Percentiles rank a stretch among this genome's conserved stretches.
Conservation (phyloP, 345 rosid species). For the Acer saccharum region DNA sequence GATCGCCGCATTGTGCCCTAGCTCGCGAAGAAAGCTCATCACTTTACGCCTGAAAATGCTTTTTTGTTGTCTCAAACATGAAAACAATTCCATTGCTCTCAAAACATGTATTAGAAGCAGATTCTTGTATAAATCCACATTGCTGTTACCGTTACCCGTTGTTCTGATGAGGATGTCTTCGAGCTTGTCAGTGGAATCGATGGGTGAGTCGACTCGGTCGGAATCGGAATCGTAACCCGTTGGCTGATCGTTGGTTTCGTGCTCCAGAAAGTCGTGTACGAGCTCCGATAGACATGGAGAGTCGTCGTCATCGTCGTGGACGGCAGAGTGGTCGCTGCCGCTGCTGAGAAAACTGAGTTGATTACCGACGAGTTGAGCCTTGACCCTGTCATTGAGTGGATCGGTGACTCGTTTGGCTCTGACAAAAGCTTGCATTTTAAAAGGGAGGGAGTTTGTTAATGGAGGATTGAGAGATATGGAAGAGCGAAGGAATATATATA, state of each 20-base stretch:
- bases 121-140: constrained; percentile 48
- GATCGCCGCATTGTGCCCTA: constrained; percentile 86
- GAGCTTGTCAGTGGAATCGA: constrained; percentile 36
- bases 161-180: constrained; percentile 31
- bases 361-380: constrained; percentile 57
- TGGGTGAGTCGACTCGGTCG: constrained; percentile 32
- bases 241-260: constrained; percentile 17
- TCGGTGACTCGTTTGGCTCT: constrained; percentile 59
- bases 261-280: constrained; percentile 73
- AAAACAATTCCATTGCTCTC: constrained; percentile 48
- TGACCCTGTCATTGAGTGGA: constrained; percentile 62
- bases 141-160: constrained; percentile 1
- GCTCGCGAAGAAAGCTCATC: constrained; percentile 58
- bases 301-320: constrained; percentile 45
- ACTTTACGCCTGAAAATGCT: constrained; percentile 53
- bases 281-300: constrained; percentile 80
- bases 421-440: constrained; percentile 34
- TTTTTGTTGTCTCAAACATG: constrained; percentile 35
- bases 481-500: constrained; percentile 4
- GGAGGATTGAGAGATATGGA: background rate
- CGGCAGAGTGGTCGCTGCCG: constrained; percentile 78
- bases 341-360: constrained; percentile 55
- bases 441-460: background rate
- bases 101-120: constrained; percentile 42
- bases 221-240: constrained; percentile 48